Percentiles rank a stretch among this genome's conserved stretches.
Conservation (phyloP, 805 yeast species). For the Saccharomycopsis microspora region DNA sequence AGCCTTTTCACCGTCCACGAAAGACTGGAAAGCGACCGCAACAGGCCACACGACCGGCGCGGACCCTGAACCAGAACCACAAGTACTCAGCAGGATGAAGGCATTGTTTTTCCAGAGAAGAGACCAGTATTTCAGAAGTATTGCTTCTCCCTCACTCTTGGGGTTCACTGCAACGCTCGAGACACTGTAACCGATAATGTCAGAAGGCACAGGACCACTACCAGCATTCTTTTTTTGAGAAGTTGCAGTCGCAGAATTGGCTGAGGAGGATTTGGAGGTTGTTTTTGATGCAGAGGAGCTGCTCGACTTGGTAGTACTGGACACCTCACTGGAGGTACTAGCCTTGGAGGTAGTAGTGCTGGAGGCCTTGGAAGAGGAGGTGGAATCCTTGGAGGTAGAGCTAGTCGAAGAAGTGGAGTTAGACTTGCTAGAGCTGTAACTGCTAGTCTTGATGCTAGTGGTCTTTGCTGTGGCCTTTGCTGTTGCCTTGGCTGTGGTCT, state of each 20-base stretch:
- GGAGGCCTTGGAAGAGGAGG: background rate
- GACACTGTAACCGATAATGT: background rate
- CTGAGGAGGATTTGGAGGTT: too few species aligned
- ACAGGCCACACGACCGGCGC: constrained; percentile 44
- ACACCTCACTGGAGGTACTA: background rate
- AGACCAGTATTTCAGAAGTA: constrained; percentile 5
- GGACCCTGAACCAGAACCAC: background rate
- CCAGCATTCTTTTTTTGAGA: background rate
- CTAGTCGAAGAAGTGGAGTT: background rate
- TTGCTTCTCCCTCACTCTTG: constrained; percentile 3
- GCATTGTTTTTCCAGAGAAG: constrained; percentile 4
- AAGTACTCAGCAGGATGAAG: background rate
- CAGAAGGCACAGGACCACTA: constrained; percentile 1
- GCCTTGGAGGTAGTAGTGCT: background rate
- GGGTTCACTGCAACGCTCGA: background rate
- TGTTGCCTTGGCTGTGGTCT: background rate
- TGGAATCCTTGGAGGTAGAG: background rate
- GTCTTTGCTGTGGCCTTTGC: background rate
- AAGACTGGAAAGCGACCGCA: constrained; percentile 53
- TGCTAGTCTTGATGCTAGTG: background rate
- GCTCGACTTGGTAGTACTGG: background rate
- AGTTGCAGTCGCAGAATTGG: background rate
- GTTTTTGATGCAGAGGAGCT: background rate
- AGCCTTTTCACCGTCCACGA: constrained; percentile 46
- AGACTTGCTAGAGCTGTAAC: background rate